These are phyloP conservation scores for Fusarium virguliforme DNA, from an alignment of 2,329 filamentous ascomycete species.

Conservation along the genomic window DNA sequence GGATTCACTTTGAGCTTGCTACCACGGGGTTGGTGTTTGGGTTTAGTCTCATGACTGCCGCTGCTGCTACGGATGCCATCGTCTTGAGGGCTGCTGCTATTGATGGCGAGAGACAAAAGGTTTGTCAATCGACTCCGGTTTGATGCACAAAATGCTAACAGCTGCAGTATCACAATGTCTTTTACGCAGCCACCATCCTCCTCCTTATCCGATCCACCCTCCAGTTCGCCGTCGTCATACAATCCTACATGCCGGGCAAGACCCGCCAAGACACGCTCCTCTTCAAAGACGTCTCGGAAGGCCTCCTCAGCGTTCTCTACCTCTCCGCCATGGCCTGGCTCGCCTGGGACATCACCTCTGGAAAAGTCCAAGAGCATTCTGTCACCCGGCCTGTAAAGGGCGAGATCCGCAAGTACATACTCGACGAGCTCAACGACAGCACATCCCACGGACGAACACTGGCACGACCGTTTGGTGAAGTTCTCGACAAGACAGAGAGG, in stretches of 20 bases:
- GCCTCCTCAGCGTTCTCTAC: slow-evolving; percentile 13
- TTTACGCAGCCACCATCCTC: slow-evolving; percentile 20
- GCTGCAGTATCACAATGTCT: background rate
- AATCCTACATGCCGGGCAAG: slow-evolving; percentile 4
- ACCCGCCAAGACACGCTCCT: slow-evolving; percentile 20
- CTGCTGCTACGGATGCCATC: slow-evolving; percentile 19
- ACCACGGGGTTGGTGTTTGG: slow-evolving; percentile 26
- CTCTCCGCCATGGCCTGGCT: slow-evolving; percentile 14
- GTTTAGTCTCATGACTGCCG: slow-evolving; percentile 24
- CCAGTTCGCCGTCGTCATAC: slow-evolving; percentile 17
- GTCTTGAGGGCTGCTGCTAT: background rate
- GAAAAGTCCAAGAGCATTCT: background rate
- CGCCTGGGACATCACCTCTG: slow-evolving; percentile 10
- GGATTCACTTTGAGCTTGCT: slow-evolving; percentile 30
- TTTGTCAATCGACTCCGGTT: background rate
- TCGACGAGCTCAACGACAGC: background rate
- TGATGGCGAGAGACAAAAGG: slow-evolving; percentile 20
- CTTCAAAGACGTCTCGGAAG: slow-evolving; percentile 28
- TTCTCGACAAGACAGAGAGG: background rate
- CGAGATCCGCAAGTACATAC: slow-evolving; percentile 15
- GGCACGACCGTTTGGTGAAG: background rate
- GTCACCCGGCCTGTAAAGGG: background rate
- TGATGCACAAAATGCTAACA: background rate
- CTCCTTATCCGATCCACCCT: slow-evolving; percentile 16
- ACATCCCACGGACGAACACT: background rate